Evolutionary conservation across 306 rosid species (phyloP).

Genomic region (Prunus padus): DNA sequence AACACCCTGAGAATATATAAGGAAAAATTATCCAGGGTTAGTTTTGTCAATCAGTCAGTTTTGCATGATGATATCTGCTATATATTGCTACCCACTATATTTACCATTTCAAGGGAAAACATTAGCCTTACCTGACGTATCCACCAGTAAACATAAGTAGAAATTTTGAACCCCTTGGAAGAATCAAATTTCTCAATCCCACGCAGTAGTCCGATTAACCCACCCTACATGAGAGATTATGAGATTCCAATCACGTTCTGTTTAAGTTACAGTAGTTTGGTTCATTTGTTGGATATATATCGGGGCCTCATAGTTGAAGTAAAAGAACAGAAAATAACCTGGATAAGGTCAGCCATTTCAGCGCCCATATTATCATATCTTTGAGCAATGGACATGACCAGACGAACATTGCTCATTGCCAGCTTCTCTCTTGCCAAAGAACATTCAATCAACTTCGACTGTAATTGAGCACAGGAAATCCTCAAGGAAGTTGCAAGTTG

Average conservation of each 20-base stretch:
- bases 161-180: conserved; percentile 87
- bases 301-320: conserved; percentile 4
- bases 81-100: not conserved
- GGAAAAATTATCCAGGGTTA: conserved; percentile 8
- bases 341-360: conserved; percentile 95
- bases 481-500: conserved; percentile 75
- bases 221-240: conserved; percentile 59
- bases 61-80: conserved; percentile 2
- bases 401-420: conserved; percentile 94
- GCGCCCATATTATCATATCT: conserved; percentile 90
- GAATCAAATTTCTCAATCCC: conserved; percentile 97
- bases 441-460: conserved; percentile 61
- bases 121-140: conserved; percentile 81
- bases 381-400: conserved; percentile 91
- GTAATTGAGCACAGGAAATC: conserved; percentile 68
- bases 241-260: conserved; percentile 2
- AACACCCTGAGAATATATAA: conserved; percentile 65
- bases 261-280: not conserved
- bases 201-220: conserved; percentile 88
- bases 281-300: not conserved
- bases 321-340: conserved; percentile 47
- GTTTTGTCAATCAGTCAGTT: not conserved
- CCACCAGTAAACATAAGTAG: conserved; percentile 99
- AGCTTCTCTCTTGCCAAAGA: conserved; percentile 84
- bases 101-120: conserved; percentile 13